Evolutionary conservation across 495 filamentous ascomycete genomes (phyloP), one percentile per base, ranked within the genome.

Genomic region (Annulohypoxylon nitens): DNA sequence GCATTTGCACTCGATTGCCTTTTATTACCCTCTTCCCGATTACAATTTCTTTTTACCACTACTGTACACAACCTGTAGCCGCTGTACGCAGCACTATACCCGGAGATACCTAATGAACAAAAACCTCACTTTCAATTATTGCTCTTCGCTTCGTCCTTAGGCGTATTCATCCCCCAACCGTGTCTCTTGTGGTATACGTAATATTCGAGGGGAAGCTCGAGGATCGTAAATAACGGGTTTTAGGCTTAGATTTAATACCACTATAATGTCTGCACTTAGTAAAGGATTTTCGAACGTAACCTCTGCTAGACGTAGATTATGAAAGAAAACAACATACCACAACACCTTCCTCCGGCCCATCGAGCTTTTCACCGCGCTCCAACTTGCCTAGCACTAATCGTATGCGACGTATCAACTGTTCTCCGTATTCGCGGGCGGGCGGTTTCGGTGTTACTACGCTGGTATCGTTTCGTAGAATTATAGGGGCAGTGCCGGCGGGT

Each of bases 391-490:
- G n/a, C 9, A 33, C 23, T 25, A 2, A 30, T 2, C 61, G 65
- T 26, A 74, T 62, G 30, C 71, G 71, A 3, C 48, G 61, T 36
- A 69, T 45, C n/a, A 73, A 53, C 70, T 73, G 70, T 8, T 8
- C 26, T 4, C 60, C 54, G 54, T 73, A 73, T 47, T 51, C 64
- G 37, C 53, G 64, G 3, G 59, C 53, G 3, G 70, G 70, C 9
- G 70, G 70, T 34, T 34, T 9, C 51, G 70, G 70, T 20, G 60
- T 47, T 0, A 60, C 60, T 4, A 61, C 36, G 36, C 53, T 54
- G 7, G 60, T 64, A 45, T 73, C 64, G 64, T 73, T 68, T 18
- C 70, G 70, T 43, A 73, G 34, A 36, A 73, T 20, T 0, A 69
- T 20, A 23, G 69, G 68, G 25, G 61, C 30, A 9, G 20, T 12